Evolutionary conservation across 1,284 basidiomycete species (phyloP).

Genomic region (Veloboletus limbatus): DNA sequence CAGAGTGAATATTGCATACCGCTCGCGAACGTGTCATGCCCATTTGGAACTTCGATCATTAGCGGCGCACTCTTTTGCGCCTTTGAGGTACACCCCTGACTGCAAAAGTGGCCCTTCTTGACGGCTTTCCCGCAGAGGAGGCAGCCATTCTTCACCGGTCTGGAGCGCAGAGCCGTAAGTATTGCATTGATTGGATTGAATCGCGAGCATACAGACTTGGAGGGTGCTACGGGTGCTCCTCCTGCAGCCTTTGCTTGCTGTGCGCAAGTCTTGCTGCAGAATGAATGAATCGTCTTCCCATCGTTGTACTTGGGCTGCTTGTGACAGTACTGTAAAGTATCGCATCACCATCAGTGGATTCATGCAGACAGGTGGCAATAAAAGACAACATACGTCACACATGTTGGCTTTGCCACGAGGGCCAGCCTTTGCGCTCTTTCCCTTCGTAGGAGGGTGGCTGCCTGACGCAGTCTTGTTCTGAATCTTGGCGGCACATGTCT

Average conservation of each 20-base stretch:
- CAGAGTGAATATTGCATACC: constrained; percentile 38
- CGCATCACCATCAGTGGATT: constrained; percentile 11
- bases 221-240: constrained; percentile 22
- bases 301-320: constrained; percentile 53
- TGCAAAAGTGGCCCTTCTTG: constrained; percentile 61
- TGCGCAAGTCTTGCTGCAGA: constrained; percentile 58
- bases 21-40: constrained; percentile 58
- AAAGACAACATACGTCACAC: constrained; percentile 30
- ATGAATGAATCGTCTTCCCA: constrained; percentile 50
- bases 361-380: not conserved
- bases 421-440: constrained; percentile 22
- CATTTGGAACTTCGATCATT: constrained; percentile 55
- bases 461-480: constrained; percentile 21
- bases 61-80: constrained; percentile 51
- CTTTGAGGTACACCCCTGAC: constrained; percentile 48
- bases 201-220: constrained; percentile 31
- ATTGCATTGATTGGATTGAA: constrained; percentile 37
- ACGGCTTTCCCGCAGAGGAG: constrained; percentile 52
- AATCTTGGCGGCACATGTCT: constrained; percentile 35
- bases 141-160: constrained; percentile 49
- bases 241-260: constrained; percentile 40
- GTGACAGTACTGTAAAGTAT: constrained; percentile 39
- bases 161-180: constrained; percentile 51
- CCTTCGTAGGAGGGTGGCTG: constrained; percentile 19
- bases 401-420: constrained; percentile 27